Conservation (phyloP, 257 asterid species). For the Jacaranda copaia region DNA sequence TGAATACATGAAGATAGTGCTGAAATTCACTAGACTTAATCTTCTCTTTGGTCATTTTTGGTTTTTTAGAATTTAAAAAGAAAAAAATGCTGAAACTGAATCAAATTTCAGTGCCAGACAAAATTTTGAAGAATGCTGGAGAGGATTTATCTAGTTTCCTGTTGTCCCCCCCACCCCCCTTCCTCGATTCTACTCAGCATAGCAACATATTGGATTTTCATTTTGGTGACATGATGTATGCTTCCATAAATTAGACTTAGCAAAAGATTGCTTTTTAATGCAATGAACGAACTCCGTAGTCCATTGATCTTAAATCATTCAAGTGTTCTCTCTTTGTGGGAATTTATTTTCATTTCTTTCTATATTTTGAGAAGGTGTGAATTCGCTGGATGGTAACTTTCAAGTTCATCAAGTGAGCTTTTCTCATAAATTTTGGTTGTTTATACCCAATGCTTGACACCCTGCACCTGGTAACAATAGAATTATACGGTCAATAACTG, state of each 20-base stretch:
- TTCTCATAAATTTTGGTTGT: conserved; percentile 18
- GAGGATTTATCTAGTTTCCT: conserved; percentile 6
- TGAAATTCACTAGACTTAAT: conserved; percentile 13
- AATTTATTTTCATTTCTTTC: conserved; percentile 2
- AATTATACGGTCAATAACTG: not conserved
- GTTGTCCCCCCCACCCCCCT: conserved; percentile 5
- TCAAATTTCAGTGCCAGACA: not conserved
- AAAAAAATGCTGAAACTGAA: not conserved
- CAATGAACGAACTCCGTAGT: not conserved
- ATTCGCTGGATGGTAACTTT: not conserved
- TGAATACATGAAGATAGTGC: conserved; percentile 7
- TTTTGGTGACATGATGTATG: not conserved
- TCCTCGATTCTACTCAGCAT: not conserved
- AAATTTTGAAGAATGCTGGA: not conserved
- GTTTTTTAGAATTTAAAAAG: not conserved
- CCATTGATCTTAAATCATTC: not conserved
- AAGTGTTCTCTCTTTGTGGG: not conserved
- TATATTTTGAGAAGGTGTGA: conserved; percentile 12
- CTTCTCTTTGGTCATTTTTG: not conserved
- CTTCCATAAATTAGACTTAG: not conserved
- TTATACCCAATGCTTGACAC: not conserved
- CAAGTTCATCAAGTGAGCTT: not conserved
- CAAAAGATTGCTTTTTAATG: not conserved
- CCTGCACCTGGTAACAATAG: conserved; percentile 10
- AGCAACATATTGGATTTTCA: not conserved